Percentiles rank a stretch among this genome's conserved stretches.
These are phyloP conservation scores for Pichia nanzhaoensis DNA, from an alignment of 805 yeast species.

Conservation along the genomic window DNA sequence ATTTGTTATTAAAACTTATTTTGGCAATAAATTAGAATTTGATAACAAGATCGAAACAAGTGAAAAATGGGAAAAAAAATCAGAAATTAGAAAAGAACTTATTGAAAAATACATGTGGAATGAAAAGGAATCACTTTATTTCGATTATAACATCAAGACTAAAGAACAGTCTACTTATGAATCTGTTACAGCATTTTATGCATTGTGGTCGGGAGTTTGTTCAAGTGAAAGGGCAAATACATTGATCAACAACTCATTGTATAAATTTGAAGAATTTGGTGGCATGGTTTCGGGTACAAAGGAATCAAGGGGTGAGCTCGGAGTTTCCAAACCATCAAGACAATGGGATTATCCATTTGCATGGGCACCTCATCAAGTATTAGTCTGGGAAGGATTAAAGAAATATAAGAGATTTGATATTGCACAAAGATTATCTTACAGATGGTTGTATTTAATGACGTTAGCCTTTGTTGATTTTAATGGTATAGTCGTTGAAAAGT, in stretches of 20 bases:
- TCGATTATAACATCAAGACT: slow-evolving; percentile 69
- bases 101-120: slow-evolving; percentile 79
- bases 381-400: slow-evolving; percentile 83
- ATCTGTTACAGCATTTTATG: slow-evolving; percentile 88
- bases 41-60: slow-evolving; percentile 41
- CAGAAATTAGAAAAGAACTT: slow-evolving; percentile 44
- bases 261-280: slow-evolving; percentile 76
- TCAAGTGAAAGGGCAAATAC: slow-evolving; percentile 57
- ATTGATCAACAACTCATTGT: slow-evolving; percentile 51
- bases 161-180: slow-evolving; percentile 58
- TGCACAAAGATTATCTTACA: slow-evolving; percentile 65
- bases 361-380: slow-evolving; percentile 97
- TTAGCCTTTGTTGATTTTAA: slow-evolving; percentile 86
- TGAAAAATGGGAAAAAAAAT: slow-evolving; percentile 54
- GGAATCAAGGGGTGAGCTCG: slow-evolving; percentile 63
- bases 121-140: slow-evolving; percentile 67
- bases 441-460: slow-evolving; percentile 89
- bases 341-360: slow-evolving; percentile 99
- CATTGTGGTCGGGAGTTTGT: slow-evolving; percentile 79
- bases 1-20: slow-evolving; percentile 46
- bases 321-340: slow-evolving; percentile 70
- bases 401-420: slow-evolving; percentile 62
- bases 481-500: slow-evolving; percentile 94
- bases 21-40: slow-evolving; percentile 39
- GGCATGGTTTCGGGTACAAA: slow-evolving; percentile 85